Percentiles rank a stretch among this genome's conserved stretches.
Conservation (phyloP, 2,329 filamentous ascomycete genomes). For the Fusarium xyrophilum region DNA sequence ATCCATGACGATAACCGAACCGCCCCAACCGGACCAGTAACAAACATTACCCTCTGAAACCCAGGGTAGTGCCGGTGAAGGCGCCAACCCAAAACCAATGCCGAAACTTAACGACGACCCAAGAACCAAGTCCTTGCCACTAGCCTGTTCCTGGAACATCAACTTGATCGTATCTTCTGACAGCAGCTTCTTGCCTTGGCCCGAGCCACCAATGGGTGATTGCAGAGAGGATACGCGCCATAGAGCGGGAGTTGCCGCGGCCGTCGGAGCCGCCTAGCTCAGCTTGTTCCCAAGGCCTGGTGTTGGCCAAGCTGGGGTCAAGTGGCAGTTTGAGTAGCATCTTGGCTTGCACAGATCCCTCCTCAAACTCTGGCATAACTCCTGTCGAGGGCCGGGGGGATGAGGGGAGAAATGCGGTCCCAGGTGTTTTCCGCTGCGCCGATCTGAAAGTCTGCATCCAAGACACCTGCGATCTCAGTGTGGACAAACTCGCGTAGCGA, state of each 20-base stretch:
- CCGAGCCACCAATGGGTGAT: neutral
- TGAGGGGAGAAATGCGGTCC: accelerated
- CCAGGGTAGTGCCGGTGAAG: neutral
- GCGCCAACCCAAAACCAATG: neutral
- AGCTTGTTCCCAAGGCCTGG: neutral
- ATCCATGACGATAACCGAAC: slow-evolving; percentile 1
- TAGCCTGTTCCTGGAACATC: neutral
- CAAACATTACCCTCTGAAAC: neutral
- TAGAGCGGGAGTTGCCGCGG: neutral
- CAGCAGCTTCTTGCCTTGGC: neutral
- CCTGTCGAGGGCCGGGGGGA: neutral
- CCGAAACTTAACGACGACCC: neutral
- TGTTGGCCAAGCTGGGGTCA: neutral
- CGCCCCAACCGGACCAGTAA: neutral
- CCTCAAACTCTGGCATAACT: neutral
- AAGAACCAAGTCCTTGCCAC: neutral
- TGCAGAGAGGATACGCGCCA: neutral
- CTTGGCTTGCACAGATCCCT: neutral
- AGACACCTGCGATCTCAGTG: neutral
- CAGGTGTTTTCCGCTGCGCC: neutral
- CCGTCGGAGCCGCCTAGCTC: neutral
- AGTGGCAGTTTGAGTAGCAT: neutral
- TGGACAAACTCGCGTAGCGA: neutral
- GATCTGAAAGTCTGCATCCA: neutral
- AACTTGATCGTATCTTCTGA: neutral